Conservation (phyloP, 2,329 filamentous ascomycete genomes). For the Sarocladium oryzae region DNA sequence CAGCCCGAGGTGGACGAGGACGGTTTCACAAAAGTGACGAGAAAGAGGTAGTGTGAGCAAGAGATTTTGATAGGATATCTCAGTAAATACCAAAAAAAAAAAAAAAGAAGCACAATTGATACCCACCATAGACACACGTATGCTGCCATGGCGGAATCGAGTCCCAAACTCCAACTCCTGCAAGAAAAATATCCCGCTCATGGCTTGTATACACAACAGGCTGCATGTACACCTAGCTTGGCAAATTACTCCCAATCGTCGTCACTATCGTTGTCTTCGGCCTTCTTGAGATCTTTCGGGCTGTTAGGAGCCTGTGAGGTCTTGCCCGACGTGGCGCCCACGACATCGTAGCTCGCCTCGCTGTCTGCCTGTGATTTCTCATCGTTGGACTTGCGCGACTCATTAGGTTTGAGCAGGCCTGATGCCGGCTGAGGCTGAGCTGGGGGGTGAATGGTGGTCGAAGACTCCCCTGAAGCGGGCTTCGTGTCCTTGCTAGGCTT, state of each 20-base stretch:
- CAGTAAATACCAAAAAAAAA: slow-evolving; percentile 1
- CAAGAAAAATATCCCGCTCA: neutral
- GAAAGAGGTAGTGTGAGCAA: slow-evolving; percentile 46
- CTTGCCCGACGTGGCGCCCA: slow-evolving; percentile 68
- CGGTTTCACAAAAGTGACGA: slow-evolving; percentile 71
- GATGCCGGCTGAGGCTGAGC: slow-evolving; percentile 18
- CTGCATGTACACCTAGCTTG: neutral
- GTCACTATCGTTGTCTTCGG: slow-evolving; percentile 31
- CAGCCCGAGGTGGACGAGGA: slow-evolving; percentile 73
- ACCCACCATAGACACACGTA: neutral
- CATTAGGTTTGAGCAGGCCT: slow-evolving; percentile 50
- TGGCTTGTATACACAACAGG: neutral
- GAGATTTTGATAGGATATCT: neutral
- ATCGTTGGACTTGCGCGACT: slow-evolving; percentile 72
- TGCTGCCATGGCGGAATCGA: neutral
- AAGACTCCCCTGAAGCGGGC: slow-evolving; percentile 47
- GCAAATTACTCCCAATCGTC: slow-evolving; percentile 65
- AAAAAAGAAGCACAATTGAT: slow-evolving; percentile 5
- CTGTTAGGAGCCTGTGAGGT: slow-evolving; percentile 71
- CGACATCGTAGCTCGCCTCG: slow-evolving; percentile 92
- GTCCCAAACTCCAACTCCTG: slow-evolving; percentile 4
- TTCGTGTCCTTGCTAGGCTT: slow-evolving; percentile 24
- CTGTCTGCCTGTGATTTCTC: slow-evolving; percentile 88
- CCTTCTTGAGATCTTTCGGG: slow-evolving; percentile 41
- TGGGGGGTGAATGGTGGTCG: slow-evolving; percentile 53